Evolutionary conservation across 768 basidiomycete genomes (phyloP).

Genomic region (Rhizopogon sp.): DNA sequence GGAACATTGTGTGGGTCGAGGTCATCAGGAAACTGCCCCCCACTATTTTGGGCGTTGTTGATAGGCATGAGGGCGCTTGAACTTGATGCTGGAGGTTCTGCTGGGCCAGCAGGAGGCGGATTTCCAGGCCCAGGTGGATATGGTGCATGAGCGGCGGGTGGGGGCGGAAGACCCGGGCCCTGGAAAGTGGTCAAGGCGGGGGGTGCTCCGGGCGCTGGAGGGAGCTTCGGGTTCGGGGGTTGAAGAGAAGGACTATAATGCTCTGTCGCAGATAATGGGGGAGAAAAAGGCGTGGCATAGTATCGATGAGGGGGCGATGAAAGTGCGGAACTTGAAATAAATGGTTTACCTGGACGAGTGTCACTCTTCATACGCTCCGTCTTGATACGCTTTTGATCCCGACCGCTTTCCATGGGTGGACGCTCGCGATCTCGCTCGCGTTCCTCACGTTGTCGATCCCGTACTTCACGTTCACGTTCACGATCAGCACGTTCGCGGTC

Average conservation of each 20-base stretch:
- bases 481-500: conserved; percentile 36
- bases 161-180: conserved; percentile 32
- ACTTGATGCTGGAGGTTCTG: conserved; percentile 15
- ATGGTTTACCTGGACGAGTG: conserved; percentile 33
- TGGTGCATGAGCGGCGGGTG: conserved; percentile 25
- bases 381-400: conserved; percentile 62
- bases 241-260: conserved; percentile 32
- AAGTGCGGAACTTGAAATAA: conserved; percentile 16
- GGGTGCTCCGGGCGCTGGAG: conserved; percentile 20
- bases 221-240: conserved; percentile 34
- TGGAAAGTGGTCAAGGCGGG: conserved; percentile 27
- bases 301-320: conserved; percentile 30
- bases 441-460: conserved; percentile 32
- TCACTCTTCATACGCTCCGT: conserved; percentile 43
- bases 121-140: conserved; percentile 28
- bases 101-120: conserved; percentile 25
- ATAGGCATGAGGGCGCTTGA: conserved; percentile 22
- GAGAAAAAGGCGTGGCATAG: conserved; percentile 18
- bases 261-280: conserved; percentile 22
- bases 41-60: conserved; percentile 19
- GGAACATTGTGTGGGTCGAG: conserved; percentile 12
- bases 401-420: conserved; percentile 33
- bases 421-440: conserved; percentile 45
- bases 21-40: conserved; percentile 28
- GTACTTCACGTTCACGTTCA: conserved; percentile 32